Percentiles rank a stretch among this genome's conserved stretches.
phyloP scores from a whole-genome alignment of 1,139 yeast genomes.

The Blastobotrys malaysiensis region DNA sequence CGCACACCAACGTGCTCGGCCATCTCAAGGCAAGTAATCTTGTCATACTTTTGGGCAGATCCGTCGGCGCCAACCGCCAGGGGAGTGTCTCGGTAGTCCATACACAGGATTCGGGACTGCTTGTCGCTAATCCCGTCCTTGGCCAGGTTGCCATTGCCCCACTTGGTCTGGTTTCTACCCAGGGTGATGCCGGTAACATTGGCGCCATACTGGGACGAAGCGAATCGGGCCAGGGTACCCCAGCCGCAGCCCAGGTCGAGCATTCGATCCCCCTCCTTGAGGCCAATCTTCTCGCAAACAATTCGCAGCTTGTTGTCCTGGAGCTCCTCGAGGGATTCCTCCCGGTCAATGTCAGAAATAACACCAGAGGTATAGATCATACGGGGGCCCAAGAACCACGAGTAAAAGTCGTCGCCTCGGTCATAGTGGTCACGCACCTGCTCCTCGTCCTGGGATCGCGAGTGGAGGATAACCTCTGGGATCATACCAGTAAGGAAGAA shows the following conservation, averaged over 20 bases:
- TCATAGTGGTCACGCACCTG: constrained; percentile 95
- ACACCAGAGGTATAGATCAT: constrained; percentile 92
- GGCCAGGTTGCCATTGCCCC: constrained; percentile 71
- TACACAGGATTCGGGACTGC: constrained; percentile 76
- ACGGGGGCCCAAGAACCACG: constrained; percentile 92
- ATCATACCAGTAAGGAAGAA: constrained; percentile 84
- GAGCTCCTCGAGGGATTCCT: constrained; percentile 76
- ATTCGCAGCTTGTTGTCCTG: constrained; percentile 87
- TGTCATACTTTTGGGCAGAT: constrained; percentile 51
- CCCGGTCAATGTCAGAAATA: constrained; percentile 62
- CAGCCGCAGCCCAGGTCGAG: constrained; percentile 93
- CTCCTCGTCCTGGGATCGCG: constrained; percentile 92
- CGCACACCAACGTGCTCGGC: constrained; percentile 95
- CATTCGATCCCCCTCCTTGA: constrained; percentile 64
- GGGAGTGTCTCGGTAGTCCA: constrained; percentile 90
- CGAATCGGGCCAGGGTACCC: constrained; percentile 89
- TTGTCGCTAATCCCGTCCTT: constrained; percentile 60
- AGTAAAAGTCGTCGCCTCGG: constrained; percentile 93
- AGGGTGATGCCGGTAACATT: constrained; percentile 83
- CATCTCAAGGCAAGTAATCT: constrained; percentile 90
- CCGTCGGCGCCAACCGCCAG: constrained; percentile 50
- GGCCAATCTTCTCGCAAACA: constrained; percentile 81
- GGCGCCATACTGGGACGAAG: constrained; percentile 80
- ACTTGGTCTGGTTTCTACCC: constrained; percentile 85
- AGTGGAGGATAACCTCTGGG: constrained; percentile 89